These are phyloP conservation scores for Mucor indicus DNA, from an alignment of 371 early-diverging fungal genomes.

Conservation along the genomic window DNA sequence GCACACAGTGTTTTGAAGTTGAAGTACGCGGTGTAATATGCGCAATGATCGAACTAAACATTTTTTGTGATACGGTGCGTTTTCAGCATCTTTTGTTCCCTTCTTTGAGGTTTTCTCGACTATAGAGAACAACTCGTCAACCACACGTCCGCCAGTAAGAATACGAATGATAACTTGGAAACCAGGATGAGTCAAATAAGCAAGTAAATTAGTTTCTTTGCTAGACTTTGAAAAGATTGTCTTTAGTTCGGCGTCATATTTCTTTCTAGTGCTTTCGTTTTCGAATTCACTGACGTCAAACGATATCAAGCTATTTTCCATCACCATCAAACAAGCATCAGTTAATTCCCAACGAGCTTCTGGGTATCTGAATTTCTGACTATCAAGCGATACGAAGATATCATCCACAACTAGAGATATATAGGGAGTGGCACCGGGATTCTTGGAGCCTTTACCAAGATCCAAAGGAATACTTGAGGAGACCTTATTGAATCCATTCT, in stretches of 20 bases:
- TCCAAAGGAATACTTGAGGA: conserved; percentile 54
- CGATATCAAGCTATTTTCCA: conserved; percentile 77
- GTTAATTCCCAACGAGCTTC: conserved; percentile 79
- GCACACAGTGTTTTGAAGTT: conserved; percentile 66
- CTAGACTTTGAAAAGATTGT: background rate
- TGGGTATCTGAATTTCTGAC: conserved; percentile 63
- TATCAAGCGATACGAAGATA: conserved; percentile 70
- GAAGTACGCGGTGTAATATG: conserved; percentile 63
- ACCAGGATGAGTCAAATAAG: conserved; percentile 71
- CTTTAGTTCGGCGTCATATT: background rate
- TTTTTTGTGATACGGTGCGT: conserved; percentile 19
- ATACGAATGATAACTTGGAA: conserved; percentile 78
- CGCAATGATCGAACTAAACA: conserved; percentile 58
- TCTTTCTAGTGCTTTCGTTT: conserved; percentile 10
- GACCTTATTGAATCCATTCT: conserved; percentile 29
- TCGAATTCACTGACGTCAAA: conserved; percentile 61
- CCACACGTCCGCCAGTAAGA: conserved; percentile 73
- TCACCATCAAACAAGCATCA: conserved; percentile 67
- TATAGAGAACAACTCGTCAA: conserved; percentile 65
- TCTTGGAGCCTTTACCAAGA: conserved; percentile 60
- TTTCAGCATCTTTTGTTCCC: conserved; percentile 36
- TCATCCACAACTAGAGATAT: conserved; percentile 77
- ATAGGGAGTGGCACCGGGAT: conserved; percentile 79
- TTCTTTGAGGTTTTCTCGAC: conserved; percentile 58
- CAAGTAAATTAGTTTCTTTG: conserved; percentile 5